A percentile compares a stretch with the other conserved stretches of the same genome.
These are phyloP conservation scores for Castanospermum australe DNA, from an alignment of 306 rosid species.

Conservation along the genomic window DNA sequence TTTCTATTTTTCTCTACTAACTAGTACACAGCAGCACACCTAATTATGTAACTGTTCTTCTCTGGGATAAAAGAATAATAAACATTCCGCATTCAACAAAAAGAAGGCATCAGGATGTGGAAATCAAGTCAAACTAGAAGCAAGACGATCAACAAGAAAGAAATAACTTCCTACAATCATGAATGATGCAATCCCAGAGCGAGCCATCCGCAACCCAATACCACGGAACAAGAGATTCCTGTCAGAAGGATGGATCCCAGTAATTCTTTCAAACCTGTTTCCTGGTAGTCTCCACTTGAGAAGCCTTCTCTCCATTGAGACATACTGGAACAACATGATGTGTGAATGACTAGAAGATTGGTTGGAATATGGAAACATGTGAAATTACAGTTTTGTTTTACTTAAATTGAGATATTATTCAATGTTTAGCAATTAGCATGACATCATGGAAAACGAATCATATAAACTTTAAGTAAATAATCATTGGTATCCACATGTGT, in stretches of 20 bases:
- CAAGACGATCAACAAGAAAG: constrained; percentile 57
- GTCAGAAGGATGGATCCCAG: constrained; percentile 86
- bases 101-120: background rate
- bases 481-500: background rate
- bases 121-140: constrained; percentile 39
- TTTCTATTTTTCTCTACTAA: constrained; percentile 8
- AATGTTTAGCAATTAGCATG: constrained; percentile 10
- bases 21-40: constrained; percentile 2
- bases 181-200: constrained; percentile 72
- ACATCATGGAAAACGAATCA: background rate
- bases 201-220: constrained; percentile 70
- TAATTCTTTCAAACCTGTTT: constrained; percentile 60
- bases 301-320: constrained; percentile 72
- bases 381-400: background rate
- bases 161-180: constrained; percentile 71
- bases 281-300: constrained; percentile 77
- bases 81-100: background rate
- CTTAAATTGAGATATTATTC: constrained; percentile 10
- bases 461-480: constrained; percentile 3
- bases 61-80: background rate
- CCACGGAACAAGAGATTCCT: constrained; percentile 69
- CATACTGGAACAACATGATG: constrained; percentile 50
- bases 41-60: background rate
- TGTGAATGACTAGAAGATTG: background rate
- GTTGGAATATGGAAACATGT: constrained; percentile 3